Evolutionary conservation across 768 basidiomycete genomes (phyloP).

Genomic region (Lactarius akahatsu): DNA sequence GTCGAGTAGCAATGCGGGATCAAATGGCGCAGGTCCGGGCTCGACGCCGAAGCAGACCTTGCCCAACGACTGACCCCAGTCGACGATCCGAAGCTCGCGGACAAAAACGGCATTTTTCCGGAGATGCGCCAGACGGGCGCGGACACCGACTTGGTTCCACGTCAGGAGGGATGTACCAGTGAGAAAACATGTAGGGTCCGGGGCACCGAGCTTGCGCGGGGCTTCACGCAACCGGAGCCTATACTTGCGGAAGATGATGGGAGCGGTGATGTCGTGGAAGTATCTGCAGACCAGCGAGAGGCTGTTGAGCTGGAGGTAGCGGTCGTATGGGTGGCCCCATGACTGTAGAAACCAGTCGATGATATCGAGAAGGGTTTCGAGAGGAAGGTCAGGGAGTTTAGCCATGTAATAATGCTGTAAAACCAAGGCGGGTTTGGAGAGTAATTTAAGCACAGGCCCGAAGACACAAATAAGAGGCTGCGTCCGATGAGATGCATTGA

Average conservation of each 20-base stretch:
- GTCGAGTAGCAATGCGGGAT: not conserved
- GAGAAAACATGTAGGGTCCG: not conserved
- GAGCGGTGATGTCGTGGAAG: not conserved
- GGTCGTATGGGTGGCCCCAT: not conserved
- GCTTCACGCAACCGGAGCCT: constrained; percentile 10
- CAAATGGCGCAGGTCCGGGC: constrained; percentile 6
- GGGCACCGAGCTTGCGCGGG: not conserved
- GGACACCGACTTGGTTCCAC: constrained; percentile 1
- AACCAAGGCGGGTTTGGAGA: not conserved
- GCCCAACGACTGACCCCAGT: constrained; percentile 1
- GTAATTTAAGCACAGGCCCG: not conserved
- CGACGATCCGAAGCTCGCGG: constrained; percentile 12
- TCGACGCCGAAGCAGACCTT: not conserved
- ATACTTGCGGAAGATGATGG: not conserved
- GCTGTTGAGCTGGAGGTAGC: not conserved
- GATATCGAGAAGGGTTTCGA: constrained; percentile 12
- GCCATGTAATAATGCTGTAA: not conserved
- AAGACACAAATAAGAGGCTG: constrained; percentile 1
- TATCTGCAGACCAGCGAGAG: constrained; percentile 3
- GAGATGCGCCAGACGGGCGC: constrained; percentile 6
- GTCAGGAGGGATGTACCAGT: not conserved
- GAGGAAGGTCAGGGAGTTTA: constrained; percentile 9
- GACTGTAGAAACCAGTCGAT: not conserved
- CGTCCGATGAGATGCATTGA: not conserved
- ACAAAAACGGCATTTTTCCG: not conserved